Conservation (phyloP, 2,329 filamentous ascomycete genomes). For the Epichloe bromicola region DNA sequence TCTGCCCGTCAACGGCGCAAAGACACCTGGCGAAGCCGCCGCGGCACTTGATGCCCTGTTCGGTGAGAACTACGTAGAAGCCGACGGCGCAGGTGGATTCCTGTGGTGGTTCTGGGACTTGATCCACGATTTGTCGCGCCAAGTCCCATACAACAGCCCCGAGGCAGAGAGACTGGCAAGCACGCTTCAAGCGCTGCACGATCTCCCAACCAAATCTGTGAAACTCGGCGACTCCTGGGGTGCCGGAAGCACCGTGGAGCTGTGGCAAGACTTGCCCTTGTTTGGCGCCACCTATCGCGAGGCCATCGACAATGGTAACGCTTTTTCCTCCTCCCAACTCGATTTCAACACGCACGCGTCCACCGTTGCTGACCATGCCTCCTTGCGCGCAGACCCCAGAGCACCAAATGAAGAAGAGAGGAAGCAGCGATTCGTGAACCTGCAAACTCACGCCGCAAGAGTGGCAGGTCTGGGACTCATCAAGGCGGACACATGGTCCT, state of each 20-base stretch:
- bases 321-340: too few species aligned
- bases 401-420: background rate
- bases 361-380: background rate
- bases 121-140: conserved; percentile 10
- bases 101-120: conserved; percentile 14
- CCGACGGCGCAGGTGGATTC: conserved; percentile 6
- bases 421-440: conserved; percentile 4
- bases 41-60: conserved; percentile 5
- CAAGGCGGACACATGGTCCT: conserved; percentile 1
- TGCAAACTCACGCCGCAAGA: conserved; percentile 5
- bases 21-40: background rate
- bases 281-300: conserved; percentile 6
- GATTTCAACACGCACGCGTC: background rate
- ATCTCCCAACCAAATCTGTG: conserved; percentile 2
- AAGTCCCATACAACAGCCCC: conserved; percentile 8
- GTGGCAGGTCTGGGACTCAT: conserved; percentile 3
- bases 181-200: conserved; percentile 3
- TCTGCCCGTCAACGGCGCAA: background rate
- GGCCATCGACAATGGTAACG: conserved; percentile 1
- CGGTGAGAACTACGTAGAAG: background rate
- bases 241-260: background rate
- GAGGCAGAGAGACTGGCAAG: conserved; percentile 8
- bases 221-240: background rate
- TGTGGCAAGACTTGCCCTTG: conserved; percentile 4
- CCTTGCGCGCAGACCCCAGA: background rate